Base-by-base conservation (phyloP, 1,284 basidiomycete species). In the Trametes pubescens region DNA sequence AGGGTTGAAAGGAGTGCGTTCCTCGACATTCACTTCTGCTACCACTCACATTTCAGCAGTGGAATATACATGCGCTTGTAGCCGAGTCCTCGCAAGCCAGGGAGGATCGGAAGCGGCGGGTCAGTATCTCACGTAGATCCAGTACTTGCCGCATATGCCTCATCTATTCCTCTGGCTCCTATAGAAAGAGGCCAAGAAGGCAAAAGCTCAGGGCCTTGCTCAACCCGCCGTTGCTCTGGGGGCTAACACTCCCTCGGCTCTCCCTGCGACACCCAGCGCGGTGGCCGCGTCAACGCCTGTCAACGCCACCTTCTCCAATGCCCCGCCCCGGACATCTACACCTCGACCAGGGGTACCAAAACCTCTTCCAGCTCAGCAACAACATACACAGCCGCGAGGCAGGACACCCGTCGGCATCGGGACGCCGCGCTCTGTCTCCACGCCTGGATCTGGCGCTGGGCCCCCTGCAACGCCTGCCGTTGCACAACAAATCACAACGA, bases 21-120 rank as follows among this genome's bases (percentile, higher is more conserved):
- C 65, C 66, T 63, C 55, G 49, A 14, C 69, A 54, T 48, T 65
- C 57, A 65, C 56, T 55, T 48, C 26, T 43, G n/a, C 34, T 7
- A 53, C 71, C 71, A 67, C 73, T 73, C 52, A 62, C 37, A n/a
- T 61, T 38, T 10, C 52, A 67, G 8, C 69, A 92, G 90, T 93
- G 90, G 90, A 92, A 91, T 73, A 80, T 84, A 38, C 83, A 81
- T 65, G 75, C 83, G 11, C 79, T 93, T 29, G 80, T 92, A 14
- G 78, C 84, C 46, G 90, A 91, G 76, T 87, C 90, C 11, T 84
- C 88, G 4, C 90, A 93, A 76, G 91, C 89, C 56, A 81, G 88
- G 57, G 91, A 93, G 77, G 90, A 92, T 78, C 80, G 90, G 73
- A 92, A 89, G 81, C 88, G 86, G 78, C 83, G 89, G 81, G 90